Conservation (phyloP, 306 rosid species). For the Psophocarpus tetragonolobus region DNA sequence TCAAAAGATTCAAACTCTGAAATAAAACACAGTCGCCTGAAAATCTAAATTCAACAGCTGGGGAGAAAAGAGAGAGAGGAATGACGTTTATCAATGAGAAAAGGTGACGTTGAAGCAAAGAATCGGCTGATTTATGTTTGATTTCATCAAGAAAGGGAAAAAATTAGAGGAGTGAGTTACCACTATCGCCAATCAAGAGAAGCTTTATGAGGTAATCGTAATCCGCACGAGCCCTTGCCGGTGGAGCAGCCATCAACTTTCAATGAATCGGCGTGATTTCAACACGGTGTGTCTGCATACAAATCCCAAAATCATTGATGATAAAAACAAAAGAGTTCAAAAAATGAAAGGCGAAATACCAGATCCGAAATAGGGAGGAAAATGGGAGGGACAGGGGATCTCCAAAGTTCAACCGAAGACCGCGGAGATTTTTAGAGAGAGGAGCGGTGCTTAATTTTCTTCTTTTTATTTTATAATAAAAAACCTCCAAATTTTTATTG, state of each 20-base stretch:
- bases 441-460: neutral
- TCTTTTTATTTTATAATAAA: neutral
- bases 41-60: slow-evolving; percentile 22
- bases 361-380: slow-evolving; percentile 44
- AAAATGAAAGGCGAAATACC: slow-evolving; percentile 34
- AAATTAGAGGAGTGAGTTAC: slow-evolving; percentile 29
- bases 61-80: neutral
- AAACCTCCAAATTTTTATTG: neutral
- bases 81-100: no score
- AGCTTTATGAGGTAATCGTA: slow-evolving; percentile 96
- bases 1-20: neutral
- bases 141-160: neutral
- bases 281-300: slow-evolving; percentile 15
- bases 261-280: slow-evolving; percentile 19
- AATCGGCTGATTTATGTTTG: neutral
- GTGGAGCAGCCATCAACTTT: slow-evolving; percentile 90
- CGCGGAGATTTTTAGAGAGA: slow-evolving; percentile 38
- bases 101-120: neutral
- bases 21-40: neutral
- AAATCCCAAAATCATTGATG: neutral
- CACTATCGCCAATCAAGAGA: slow-evolving; percentile 94
- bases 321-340: neutral
- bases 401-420: slow-evolving; percentile 41
- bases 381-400: slow-evolving; percentile 34
- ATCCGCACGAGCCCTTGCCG: slow-evolving; percentile 99